phyloP scores from a whole-genome alignment of 1,284 basidiomycete genomes.

The Sporisorium sorghi region DNA sequence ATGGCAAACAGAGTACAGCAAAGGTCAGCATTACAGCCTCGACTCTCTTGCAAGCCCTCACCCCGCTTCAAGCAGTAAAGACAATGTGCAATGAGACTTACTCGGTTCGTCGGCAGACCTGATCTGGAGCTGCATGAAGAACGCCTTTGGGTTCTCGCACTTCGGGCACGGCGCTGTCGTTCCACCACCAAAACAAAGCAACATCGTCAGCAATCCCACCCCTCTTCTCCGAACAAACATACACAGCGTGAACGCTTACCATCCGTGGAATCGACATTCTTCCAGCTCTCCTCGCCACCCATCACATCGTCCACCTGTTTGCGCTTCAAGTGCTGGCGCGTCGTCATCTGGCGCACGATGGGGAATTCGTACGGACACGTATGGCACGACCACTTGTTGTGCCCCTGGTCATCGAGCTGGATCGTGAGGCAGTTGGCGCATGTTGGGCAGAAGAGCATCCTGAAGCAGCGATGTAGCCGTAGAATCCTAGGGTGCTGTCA shows the following conservation, averaged over 20 bases:
- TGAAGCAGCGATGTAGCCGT: no score
- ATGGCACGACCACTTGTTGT: slow-evolving; percentile 91
- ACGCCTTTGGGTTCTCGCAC: slow-evolving; percentile 88
- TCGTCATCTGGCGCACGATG: slow-evolving; percentile 79
- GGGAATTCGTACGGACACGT: slow-evolving; percentile 96
- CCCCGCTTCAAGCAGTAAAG: no score
- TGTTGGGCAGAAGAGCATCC: slow-evolving; percentile 93
- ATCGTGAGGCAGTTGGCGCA: slow-evolving; percentile 92
- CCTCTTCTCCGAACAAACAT: background rate
- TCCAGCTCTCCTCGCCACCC: slow-evolving; percentile 83
- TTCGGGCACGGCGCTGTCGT: slow-evolving; percentile 77
- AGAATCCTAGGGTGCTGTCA: background rate
- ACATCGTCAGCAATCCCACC: slow-evolving; percentile 1
- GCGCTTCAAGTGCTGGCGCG: slow-evolving; percentile 52
- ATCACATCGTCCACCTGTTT: slow-evolving; percentile 64
- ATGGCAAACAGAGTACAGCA: background rate
- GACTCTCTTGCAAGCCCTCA: no score
- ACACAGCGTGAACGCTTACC: slow-evolving; percentile 49
- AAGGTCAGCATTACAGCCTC: background rate
- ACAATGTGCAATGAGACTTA: no score
- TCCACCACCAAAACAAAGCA: background rate
- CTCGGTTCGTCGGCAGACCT: slow-evolving; percentile 77
- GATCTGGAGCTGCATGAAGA: slow-evolving; percentile 96
- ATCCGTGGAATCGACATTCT: slow-evolving; percentile 89
- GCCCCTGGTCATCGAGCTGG: slow-evolving; percentile 73